Evolutionary conservation across 2,329 filamentous ascomycete genomes (phyloP), one percentile per base, ranked within the genome.

Genomic region (Juglanconis oblonga): DNA sequence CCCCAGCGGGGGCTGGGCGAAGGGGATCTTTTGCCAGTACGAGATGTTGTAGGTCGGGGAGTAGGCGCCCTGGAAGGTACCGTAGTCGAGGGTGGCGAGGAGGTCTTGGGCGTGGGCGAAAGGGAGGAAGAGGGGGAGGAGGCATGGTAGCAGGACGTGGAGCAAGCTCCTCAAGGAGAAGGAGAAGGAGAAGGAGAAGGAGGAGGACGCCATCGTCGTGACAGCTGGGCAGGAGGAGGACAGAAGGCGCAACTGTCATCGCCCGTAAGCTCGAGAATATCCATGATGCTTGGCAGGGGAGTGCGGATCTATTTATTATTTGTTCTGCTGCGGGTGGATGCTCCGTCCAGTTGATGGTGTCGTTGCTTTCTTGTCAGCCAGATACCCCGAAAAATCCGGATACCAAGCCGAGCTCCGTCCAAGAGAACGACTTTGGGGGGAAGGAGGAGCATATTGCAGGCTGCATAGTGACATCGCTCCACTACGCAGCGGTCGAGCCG

Each of bases 21-120:
- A 88, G 14, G 85, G 85, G 52, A 87, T 85, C 65, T 82, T 85
- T 62, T 79, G 80, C 72, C 79, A 87, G 70, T 85, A 84, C 32
- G 78, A 81, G 47, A 86, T 78, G 66, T 86, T 84, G 66, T 86
- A 85, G 3, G 69, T 65, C 8, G 71, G 62, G 17, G 78, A 78
- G 64, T 82, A 82, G 50, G 78, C 76, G 17, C 84, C 83, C 64
- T 77, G 73, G 62, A 86, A 84, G 17, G 73, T 77, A 33, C 79
- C 80, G 64, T 82, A 82, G 68, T 79, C 76, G 6, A 82, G 73
- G 3, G 66, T 64, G 6, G 77, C 74, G 14, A 76, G 64, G 33
- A 79, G 74, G 35, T 74, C 61, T 52, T 65, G 62, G 44, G 55
- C 58, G 36, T 32, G 33, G 24, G 52, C 52, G 13, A 24, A 24